Base-by-base conservation (phyloP, 2,329 filamentous ascomycete species). In the Diaporthe citrichinensis region DNA sequence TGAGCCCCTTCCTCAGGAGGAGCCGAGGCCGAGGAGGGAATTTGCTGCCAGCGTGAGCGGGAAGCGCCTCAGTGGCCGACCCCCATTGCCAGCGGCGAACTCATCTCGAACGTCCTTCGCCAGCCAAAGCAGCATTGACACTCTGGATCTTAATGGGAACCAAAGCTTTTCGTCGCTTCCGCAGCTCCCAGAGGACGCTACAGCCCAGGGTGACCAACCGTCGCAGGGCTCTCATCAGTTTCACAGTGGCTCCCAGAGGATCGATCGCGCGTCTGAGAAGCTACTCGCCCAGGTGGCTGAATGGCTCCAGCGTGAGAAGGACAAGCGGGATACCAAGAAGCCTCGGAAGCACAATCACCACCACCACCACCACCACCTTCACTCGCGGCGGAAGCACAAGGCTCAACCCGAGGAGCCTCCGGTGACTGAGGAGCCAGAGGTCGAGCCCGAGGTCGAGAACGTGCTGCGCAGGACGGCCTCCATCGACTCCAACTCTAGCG, bases 281-380 rank as follows among this genome's bases (percentile, higher is more conserved):
- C 84, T 97, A 10, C 85, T 97, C 39, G 88, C 92, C 28, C 94
- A 97, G 81, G 92, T 98, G 20, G 89, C 91, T 36, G 92, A 94
- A 78, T 98, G 96, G 96, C 86, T 98, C 53, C 92, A 96, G 79
- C 90, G 93, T 68, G 95, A 98, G 84, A 94, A 93, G 81, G 85
- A 88, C 44, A 94, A 93, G 83, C 91, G 92, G 79, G 88, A 89
- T 53, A 84, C 87, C 14, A 88, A 88, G 69, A 91, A 88, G 81
- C 83, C 86, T 81, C 88, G 81, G 79, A 87, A 84, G 83, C 80
- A 86, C 83, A 81, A 82, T 53, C 78, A 80, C 76, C 69, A 72
- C 14, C 68, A 71, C 61, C 61, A 59, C 57, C 57, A 49, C 44
- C 44, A 49, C 53, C 53, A 55, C 17, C 53, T 69, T n/a, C 73